A percentile compares a stretch with the other conserved stretches of the same genome.
Evolutionary conservation across 1,139 yeast genomes (phyloP).

Genomic region (Kazachstania sp.): DNA sequence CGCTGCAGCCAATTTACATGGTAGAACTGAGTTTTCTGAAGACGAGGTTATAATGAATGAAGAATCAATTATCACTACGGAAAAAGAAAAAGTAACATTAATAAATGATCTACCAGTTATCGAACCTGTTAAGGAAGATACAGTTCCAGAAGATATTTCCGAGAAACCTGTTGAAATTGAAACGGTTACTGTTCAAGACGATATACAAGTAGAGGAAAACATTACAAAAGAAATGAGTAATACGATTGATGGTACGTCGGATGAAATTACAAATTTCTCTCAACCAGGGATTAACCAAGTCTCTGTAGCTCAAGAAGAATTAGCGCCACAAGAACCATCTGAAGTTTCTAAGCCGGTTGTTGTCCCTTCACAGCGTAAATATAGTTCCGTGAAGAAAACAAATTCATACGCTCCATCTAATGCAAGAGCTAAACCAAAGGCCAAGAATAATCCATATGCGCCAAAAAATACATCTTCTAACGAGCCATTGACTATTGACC

Average conservation of each 20-base stretch:
- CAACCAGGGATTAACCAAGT: too few species aligned
- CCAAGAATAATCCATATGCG: slow-evolving; percentile 5
- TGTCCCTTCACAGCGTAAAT: not conserved
- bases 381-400: not conserved
- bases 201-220: too few species aligned
- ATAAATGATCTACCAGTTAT: too few species aligned
- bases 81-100: too few species aligned
- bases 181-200: too few species aligned
- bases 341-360: not conserved
- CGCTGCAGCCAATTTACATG: not conserved
- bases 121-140: not conserved
- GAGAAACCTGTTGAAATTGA: too few species aligned
- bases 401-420: slow-evolving; percentile 3
- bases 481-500: not conserved
- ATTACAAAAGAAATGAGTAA: too few species aligned
- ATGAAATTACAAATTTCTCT: too few species aligned
- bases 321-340: not conserved
- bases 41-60: not conserved
- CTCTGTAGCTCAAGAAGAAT: not conserved
- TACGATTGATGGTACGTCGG: too few species aligned
- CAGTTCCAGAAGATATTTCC: not conserved
- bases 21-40: not conserved
- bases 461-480: slow-evolving; percentile 3
- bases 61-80: not conserved
- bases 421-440: not conserved